Evolutionary conservation across 139 green algal species (phyloP).

Genomic region (Diplosphaera chodatii): DNA sequence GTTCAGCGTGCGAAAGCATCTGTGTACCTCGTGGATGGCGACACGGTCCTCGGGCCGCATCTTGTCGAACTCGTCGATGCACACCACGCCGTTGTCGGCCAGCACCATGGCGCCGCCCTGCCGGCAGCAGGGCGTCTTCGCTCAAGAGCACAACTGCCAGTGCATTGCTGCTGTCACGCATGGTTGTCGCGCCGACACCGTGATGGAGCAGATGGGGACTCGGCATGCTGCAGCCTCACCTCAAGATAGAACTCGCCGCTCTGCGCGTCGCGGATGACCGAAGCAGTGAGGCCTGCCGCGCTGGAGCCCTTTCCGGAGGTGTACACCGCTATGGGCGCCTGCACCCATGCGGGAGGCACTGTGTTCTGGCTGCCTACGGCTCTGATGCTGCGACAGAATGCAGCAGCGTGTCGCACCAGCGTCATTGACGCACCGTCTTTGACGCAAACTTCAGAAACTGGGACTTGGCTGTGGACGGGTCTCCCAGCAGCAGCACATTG

Average conservation of each 20-base stretch:
- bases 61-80: slow-evolving; percentile 99
- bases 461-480: slow-evolving; percentile 96
- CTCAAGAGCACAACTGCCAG: no score
- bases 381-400: no score
- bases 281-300: slow-evolving; percentile 92
- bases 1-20: no score
- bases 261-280: slow-evolving; percentile 68
- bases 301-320: slow-evolving; percentile 92
- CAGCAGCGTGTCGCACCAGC: no score
- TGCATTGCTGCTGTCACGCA: no score
- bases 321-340: slow-evolving; percentile 91
- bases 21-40: slow-evolving; percentile 97
- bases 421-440: slow-evolving; percentile 48
- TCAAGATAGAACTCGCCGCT: slow-evolving; percentile 81
- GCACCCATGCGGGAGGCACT: no score
- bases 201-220: no score
- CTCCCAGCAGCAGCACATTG: slow-evolving; percentile 97
- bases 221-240: no score
- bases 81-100: slow-evolving; percentile 94
- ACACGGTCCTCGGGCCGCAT: slow-evolving; percentile 96
- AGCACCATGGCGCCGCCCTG: slow-evolving; percentile 96
- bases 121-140: no score
- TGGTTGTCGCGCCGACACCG: no score
- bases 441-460: slow-evolving; percentile 97
- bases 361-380: no score